Evolutionary conservation across 2,329 filamentous ascomycete genomes (phyloP).

Genomic region (Paraconiothyrium sp.): DNA sequence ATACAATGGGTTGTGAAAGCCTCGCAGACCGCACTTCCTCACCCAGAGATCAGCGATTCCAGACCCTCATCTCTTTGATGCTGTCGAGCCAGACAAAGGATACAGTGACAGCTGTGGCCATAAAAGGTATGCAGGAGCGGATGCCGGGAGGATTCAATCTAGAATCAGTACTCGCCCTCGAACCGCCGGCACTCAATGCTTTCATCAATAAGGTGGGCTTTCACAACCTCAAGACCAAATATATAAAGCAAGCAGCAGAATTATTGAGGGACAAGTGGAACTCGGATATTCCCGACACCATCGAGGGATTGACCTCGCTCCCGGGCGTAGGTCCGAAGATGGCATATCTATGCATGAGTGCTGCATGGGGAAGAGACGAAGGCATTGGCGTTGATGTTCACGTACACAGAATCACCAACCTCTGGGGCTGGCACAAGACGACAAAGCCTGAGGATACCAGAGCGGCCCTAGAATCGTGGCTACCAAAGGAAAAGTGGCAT

Average conservation of each 20-base stretch:
- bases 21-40: constrained; percentile 66
- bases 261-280: constrained; percentile 75
- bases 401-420: constrained; percentile 91
- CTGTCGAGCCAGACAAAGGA: constrained; percentile 93
- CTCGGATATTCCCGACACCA: constrained; percentile 82
- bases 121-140: constrained; percentile 79
- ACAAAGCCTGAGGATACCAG: constrained; percentile 85
- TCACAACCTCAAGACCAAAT: constrained; percentile 92
- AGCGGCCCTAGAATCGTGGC: constrained; percentile 78
- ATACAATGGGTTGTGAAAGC: constrained; percentile 95
- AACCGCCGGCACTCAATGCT: constrained; percentile 72
- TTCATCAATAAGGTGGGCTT: constrained; percentile 89
- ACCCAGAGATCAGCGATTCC: constrained; percentile 74
- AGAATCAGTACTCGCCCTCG: constrained; percentile 78
- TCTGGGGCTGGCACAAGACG: constrained; percentile 91
- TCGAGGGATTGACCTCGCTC: constrained; percentile 77
- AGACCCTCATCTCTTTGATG: constrained; percentile 89
- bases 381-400: constrained; percentile 96
- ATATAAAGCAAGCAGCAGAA: constrained; percentile 77
- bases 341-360: constrained; percentile 87
- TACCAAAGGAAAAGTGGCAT: constrained; percentile 86
- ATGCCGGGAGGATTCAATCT: constrained; percentile 75
- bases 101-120: constrained; percentile 85
- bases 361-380: constrained; percentile 73
- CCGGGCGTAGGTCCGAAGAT: constrained; percentile 95